A percentile compares a stretch with the other conserved stretches of the same genome.
phyloP scores from a whole-genome alignment of 1,139 yeast species.

The Taiozyma sp. region DNA sequence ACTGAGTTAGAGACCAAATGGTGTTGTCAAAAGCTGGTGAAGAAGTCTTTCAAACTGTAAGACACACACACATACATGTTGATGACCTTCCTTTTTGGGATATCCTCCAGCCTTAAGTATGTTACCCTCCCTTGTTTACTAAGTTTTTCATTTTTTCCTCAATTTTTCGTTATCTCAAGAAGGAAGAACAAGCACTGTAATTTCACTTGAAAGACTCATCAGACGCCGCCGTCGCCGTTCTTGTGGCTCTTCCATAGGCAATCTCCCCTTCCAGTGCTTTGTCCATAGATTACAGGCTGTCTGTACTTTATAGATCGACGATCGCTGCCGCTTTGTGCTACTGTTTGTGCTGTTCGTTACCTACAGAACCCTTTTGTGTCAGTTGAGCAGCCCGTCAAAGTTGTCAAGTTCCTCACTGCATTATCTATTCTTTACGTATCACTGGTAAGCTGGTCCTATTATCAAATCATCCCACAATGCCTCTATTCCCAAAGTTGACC shows the following conservation, averaged over 20 bases:
- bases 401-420: not conserved
- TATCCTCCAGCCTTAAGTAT: not conserved
- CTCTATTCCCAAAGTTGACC: constrained; percentile 17
- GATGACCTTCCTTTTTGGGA: not conserved
- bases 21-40: no score
- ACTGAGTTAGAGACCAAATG: no score
- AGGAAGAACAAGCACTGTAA: not conserved
- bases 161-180: not conserved
- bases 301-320: not conserved
- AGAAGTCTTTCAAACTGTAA: no score
- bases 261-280: not conserved
- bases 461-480: constrained; percentile 6
- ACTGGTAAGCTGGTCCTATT: not conserved
- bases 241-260: not conserved
- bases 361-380: not conserved
- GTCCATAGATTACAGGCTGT: not conserved
- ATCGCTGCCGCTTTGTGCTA: not conserved
- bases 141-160: not conserved
- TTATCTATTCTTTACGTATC: not conserved
- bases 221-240: not conserved
- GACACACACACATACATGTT: no score
- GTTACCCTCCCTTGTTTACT: not conserved
- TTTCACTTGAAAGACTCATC: not conserved
- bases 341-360: not conserved
- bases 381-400: not conserved